phyloP scores from a whole-genome alignment of 2,329 filamentous ascomycete genomes.

The Arachnopeziza araneosa region DNA sequence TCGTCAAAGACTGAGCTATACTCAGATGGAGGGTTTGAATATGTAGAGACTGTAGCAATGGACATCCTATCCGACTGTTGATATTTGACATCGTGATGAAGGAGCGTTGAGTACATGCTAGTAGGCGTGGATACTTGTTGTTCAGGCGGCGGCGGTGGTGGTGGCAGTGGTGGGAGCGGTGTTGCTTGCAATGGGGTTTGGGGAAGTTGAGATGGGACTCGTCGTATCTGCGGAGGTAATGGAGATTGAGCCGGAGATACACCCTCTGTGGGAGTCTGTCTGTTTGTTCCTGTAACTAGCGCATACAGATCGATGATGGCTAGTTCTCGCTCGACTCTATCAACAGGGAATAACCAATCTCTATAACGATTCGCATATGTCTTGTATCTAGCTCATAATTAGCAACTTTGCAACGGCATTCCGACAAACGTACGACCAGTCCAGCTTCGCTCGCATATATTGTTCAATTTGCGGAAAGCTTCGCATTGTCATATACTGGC shows the following conservation, averaged over 20 bases:
- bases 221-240: conserved; percentile 2
- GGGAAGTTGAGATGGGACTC: conserved; percentile 5
- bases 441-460: conserved; percentile 20
- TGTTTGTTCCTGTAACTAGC: conserved; percentile 9
- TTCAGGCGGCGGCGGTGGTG: neutral
- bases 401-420: neutral
- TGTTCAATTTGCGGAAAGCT: conserved; percentile 23
- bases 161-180: neutral
- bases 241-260: neutral
- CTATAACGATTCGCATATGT: conserved; percentile 24
- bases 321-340: conserved; percentile 18
- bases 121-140: neutral
- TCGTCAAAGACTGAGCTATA: conserved; percentile 13
- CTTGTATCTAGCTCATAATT: conserved; percentile 19
- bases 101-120: neutral
- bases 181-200: neutral
- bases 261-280: neutral
- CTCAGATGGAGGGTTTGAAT: conserved; percentile 11
- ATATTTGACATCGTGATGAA: neutral
- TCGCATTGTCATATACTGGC: conserved; percentile 24
- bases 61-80: conserved; percentile 13
- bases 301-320: conserved; percentile 18
- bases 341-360: conserved; percentile 22
- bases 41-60: conserved; percentile 12
- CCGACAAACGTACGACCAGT: conserved; percentile 19